Conservation (phyloP, 139 green algal genomes). For the Raphidocelis subcapitata region DNA sequence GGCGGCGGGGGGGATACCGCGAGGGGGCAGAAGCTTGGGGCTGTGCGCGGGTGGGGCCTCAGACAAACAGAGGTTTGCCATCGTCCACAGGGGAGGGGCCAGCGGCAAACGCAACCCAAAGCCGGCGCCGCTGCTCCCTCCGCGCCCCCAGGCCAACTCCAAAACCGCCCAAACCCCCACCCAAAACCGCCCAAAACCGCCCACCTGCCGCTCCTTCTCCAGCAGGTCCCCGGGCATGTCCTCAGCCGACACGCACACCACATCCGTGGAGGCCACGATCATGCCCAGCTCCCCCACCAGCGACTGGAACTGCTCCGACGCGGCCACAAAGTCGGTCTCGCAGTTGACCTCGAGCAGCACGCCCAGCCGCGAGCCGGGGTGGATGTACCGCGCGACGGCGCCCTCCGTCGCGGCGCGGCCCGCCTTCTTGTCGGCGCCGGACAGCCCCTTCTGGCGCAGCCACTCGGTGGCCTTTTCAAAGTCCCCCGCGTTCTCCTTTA, state of each 20-base stretch:
- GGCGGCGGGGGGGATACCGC: too few relatives aligned
- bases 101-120: too few relatives aligned
- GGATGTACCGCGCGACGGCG: conserved; percentile 89
- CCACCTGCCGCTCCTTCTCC: conserved; percentile 51
- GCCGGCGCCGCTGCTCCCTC: too few relatives aligned
- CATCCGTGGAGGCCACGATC: conserved; percentile 73
- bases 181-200: too few relatives aligned
- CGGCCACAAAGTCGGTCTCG: conserved; percentile 95
- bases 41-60: too few relatives aligned
- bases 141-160: too few relatives aligned
- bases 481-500: conserved; percentile 81
- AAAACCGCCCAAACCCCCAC: too few relatives aligned
- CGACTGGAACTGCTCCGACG: conserved; percentile 84
- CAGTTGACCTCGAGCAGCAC: conserved; percentile 96
- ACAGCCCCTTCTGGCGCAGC: conserved; percentile 97
- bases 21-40: too few relatives aligned
- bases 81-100: too few relatives aligned
- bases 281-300: conserved; percentile 62
- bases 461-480: conserved; percentile 80
- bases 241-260: conserved; percentile 56
- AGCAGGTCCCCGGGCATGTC: conserved; percentile 66
- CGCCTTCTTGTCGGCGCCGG: conserved; percentile 94
- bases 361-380: conserved; percentile 83
- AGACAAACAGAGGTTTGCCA: too few relatives aligned
- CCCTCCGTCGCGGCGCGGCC: conserved; percentile 92